These are phyloP conservation scores for Aspergillus costaricaensis DNA, from an alignment of 2,329 filamentous ascomycete genomes.

Conservation along the genomic window DNA sequence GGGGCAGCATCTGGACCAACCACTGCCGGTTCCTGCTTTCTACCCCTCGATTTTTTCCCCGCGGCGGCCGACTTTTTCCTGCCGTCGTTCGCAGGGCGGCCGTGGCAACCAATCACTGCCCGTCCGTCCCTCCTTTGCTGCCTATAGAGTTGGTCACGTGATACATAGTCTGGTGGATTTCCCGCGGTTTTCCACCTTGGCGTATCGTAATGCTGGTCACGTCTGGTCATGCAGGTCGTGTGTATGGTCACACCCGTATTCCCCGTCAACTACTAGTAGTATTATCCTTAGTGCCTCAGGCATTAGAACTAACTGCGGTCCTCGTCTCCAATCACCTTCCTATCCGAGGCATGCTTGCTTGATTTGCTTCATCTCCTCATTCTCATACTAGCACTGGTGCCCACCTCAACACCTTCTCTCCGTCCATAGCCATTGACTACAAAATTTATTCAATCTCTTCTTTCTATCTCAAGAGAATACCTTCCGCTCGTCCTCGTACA, in stretches of 20 bases:
- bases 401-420: neutral
- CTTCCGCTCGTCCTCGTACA: neutral
- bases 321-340: too few species aligned
- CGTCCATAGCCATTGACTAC: neutral
- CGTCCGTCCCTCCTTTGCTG: conserved; percentile 14
- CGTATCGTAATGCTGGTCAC: neutral
- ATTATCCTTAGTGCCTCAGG: neutral
- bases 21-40: neutral
- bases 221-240: neutral
- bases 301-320: neutral
- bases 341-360: too few species aligned
- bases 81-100: conserved; percentile 14
- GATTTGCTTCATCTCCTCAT: neutral
- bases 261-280: neutral
- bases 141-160: neutral
- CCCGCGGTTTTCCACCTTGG: conserved; percentile 1
- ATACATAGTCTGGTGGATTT: neutral
- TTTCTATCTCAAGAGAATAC: too few species aligned
- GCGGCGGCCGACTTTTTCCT: conserved; percentile 23
- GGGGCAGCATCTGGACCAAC: neutral
- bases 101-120: conserved; percentile 14
- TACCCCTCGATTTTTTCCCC: neutral
- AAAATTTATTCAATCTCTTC: neutral
- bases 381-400: neutral
- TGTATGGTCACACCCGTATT: neutral